phyloP scores from a whole-genome alignment of 139 green algal species.

The Chlorella sp. region DNA sequence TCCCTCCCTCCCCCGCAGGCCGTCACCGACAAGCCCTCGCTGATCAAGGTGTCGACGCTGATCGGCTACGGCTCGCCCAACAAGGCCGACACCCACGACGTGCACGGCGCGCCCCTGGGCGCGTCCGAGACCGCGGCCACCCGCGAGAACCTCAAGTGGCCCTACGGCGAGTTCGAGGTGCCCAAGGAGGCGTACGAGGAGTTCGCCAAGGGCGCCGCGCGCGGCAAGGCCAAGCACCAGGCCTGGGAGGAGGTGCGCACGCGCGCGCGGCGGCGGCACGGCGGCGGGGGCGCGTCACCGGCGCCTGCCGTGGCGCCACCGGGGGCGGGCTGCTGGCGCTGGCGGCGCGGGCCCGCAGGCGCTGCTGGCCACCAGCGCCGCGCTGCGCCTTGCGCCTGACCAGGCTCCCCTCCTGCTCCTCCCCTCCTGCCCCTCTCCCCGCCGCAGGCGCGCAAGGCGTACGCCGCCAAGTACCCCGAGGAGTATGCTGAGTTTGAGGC shows the following conservation, averaged over 20 bases:
- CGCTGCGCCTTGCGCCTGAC: not conserved
- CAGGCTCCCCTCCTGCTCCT: not conserved
- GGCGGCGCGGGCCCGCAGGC: too few relatives aligned
- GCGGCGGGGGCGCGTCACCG: too few relatives aligned
- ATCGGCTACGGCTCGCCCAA: constrained; percentile 99
- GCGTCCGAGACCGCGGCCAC: constrained; percentile 92
- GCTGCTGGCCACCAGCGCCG: too few relatives aligned
- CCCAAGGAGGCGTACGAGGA: constrained; percentile 75
- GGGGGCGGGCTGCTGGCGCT: too few relatives aligned
- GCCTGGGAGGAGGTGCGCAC: constrained; percentile 76
- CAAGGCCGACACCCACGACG: constrained; percentile 97
- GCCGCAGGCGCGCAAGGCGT: constrained; percentile 39
- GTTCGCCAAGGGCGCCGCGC: constrained; percentile 43
- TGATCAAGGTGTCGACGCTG: constrained; percentile 97
- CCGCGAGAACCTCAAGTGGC: constrained; percentile 94
- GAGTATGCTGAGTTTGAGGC: constrained; percentile 82
- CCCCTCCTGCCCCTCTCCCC: not conserved
- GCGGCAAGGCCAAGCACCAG: constrained; percentile 68
- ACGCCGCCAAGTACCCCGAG: constrained; percentile 80
- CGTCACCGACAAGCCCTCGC: constrained; percentile 94
- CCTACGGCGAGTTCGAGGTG: constrained; percentile 91
- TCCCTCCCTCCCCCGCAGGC: too few relatives aligned
- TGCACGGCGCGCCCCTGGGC: constrained; percentile 96
- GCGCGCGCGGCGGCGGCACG: too few relatives aligned
- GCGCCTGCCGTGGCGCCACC: too few relatives aligned